Evolutionary conservation across 495 filamentous ascomycete genomes (phyloP).

Genomic region (Penicillium cataractarum): DNA sequence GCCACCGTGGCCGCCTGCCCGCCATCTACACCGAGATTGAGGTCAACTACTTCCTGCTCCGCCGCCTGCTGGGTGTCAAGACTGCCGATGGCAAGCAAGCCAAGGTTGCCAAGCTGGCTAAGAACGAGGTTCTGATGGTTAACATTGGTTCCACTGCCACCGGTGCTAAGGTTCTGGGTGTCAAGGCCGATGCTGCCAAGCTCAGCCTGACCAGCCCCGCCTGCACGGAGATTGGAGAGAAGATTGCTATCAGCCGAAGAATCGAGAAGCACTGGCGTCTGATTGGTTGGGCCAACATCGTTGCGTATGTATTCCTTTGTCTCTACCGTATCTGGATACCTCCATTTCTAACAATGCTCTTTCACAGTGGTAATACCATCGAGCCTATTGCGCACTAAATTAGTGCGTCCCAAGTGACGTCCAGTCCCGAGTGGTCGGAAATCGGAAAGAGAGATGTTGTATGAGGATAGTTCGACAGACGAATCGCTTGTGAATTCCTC

Average conservation of each 20-base stretch:
- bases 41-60: slow-evolving; percentile 97
- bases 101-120: slow-evolving; percentile 95
- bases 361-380: slow-evolving; percentile 53
- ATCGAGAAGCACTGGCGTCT: slow-evolving; percentile 99
- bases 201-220: slow-evolving; percentile 84
- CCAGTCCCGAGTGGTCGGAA: slow-evolving; percentile 18
- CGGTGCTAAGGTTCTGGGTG: slow-evolving; percentile 90
- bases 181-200: slow-evolving; percentile 97
- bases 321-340: background rate
- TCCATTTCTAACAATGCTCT: slow-evolving; percentile 24
- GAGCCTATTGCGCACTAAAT: slow-evolving; percentile 55
- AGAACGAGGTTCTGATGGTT: slow-evolving; percentile 98
- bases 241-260: slow-evolving; percentile 92
- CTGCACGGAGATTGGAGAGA: slow-evolving; percentile 93
- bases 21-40: slow-evolving; percentile 97
- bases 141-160: slow-evolving; percentile 98
- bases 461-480: slow-evolving; percentile 10
- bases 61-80: slow-evolving; percentile 92
- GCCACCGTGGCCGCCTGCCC: slow-evolving; percentile 86
- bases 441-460: slow-evolving; percentile 13
- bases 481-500: slow-evolving; percentile 8
- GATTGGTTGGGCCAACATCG: slow-evolving; percentile 96
- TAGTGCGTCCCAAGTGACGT: slow-evolving; percentile 20
- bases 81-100: slow-evolving; percentile 98
- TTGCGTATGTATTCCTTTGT: slow-evolving; percentile 55